Conservation (phyloP, 1,139 yeast species). For the Sugiyamaella neomexicana region DNA sequence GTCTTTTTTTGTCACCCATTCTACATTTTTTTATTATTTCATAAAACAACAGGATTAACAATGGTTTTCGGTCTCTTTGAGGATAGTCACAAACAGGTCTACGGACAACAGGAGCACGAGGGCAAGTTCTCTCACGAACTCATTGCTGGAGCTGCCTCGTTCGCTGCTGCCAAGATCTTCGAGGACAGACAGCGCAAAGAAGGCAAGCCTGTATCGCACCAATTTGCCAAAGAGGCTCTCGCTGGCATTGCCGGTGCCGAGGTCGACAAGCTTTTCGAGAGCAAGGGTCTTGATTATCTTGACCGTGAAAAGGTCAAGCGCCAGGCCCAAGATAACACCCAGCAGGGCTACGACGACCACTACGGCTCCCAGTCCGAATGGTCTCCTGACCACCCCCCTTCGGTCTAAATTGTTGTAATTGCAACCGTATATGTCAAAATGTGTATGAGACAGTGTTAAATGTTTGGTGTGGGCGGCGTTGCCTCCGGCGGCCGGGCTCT, state of each 20-base stretch:
- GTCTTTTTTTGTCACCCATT: background rate
- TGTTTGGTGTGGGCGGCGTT: too few relatives aligned
- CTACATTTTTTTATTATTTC: background rate
- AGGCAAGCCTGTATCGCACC: conserved; percentile 37
- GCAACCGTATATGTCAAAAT: conserved; percentile 9
- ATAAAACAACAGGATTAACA: conserved; percentile 4
- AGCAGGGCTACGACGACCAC: conserved; percentile 35
- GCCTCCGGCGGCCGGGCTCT: conserved; percentile 5
- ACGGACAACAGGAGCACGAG: conserved; percentile 32
- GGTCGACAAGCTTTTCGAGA: conserved; percentile 40
- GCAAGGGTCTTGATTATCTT: conserved; percentile 39
- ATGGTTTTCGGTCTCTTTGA: conserved; percentile 32
- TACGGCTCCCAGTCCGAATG: conserved; percentile 34
- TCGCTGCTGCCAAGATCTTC: conserved; percentile 36
- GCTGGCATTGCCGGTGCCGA: conserved; percentile 41
- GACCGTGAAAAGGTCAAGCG: conserved; percentile 32
- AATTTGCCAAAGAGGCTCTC: conserved; percentile 37
- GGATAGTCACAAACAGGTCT: conserved; percentile 30
- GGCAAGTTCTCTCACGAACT: conserved; percentile 38
- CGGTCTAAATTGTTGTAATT: conserved; percentile 12
- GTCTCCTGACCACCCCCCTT: conserved; percentile 30
- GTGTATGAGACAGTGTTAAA: background rate
- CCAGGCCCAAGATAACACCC: conserved; percentile 32
- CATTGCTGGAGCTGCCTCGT: conserved; percentile 40
- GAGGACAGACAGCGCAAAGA: conserved; percentile 38